These are phyloP conservation scores for Begonia peltatifolia DNA, from an alignment of 306 rosid species.

Conservation along the genomic window DNA sequence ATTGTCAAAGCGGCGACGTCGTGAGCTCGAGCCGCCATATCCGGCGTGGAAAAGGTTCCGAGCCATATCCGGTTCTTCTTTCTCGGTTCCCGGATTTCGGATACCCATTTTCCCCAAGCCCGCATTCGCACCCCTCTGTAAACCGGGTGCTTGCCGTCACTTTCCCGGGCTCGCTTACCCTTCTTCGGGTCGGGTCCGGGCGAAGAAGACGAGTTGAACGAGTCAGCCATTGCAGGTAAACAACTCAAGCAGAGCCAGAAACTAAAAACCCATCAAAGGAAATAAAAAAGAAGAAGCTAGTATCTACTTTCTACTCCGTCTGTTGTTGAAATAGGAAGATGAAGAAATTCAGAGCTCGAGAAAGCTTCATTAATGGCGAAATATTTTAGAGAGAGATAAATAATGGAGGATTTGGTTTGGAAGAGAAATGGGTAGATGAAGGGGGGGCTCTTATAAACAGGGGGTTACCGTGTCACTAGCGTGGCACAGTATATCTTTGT, in stretches of 20 bases:
- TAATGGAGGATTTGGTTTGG: no score
- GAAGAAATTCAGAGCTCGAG: not conserved
- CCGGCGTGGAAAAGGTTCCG: conserved; percentile 49
- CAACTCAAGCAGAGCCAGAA: not conserved
- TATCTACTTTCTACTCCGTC: no score
- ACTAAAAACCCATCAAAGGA: not conserved
- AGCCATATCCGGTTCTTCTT: conserved; percentile 70
- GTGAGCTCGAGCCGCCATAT: conserved; percentile 81
- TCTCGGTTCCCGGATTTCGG: conserved; percentile 60
- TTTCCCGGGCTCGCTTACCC: conserved; percentile 18
- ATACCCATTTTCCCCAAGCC: conserved; percentile 71
- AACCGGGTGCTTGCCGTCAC: conserved; percentile 22
- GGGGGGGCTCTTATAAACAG: no score
- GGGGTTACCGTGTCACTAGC: no score
- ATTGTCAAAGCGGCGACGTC: conserved; percentile 54
- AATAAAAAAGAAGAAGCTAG: no score
- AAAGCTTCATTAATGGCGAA: not conserved
- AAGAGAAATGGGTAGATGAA: no score
- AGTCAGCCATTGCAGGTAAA: conserved; percentile 28
- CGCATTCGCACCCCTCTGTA: conserved; percentile 67
- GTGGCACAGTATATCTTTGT: no score
- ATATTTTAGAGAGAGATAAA: no score
- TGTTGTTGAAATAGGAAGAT: not conserved
- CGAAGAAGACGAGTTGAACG: conserved; percentile 10
- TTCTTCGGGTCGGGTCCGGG: conserved; percentile 8